Base-by-base conservation (phyloP, 1,284 basidiomycete genomes). In the Schizopora paradoxa region DNA sequence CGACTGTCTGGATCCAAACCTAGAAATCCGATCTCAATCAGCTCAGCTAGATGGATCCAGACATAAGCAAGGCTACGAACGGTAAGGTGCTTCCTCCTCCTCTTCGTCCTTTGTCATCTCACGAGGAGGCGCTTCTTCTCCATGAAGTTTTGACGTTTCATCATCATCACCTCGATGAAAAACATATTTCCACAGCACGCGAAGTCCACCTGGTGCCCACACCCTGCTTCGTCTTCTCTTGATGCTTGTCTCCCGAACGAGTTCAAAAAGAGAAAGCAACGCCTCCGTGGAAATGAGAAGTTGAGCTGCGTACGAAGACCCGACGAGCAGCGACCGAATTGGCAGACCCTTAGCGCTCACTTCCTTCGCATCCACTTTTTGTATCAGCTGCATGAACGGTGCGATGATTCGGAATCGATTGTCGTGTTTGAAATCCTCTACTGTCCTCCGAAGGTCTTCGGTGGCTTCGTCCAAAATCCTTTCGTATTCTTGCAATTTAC, bases 191-290 rank as follows among this genome's bases (percentile, higher is more conserved):
- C 68, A 67, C 0, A 77, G 54, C 42, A 64, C 59, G 46, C 77
- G 54, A 31, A 77, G 47, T 10, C 69, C 69, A 41, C 66, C 73
- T 19, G 77, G 77, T 22, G 67, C 69, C 77, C 76, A 79, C 36
- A 79, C 49, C 42, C 70, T 58, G 45, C 68, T 69, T 35, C 51
- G 51, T 39, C 53, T 59, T 6, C 74, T 61, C 49, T 70, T 70
- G 39, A 55, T 51, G 8, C 64, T 65, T 8, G 73, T 65, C 23
- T 56, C 52, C 29, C 66, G 62, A 23, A 83, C 62, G 14, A 57
- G 60, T 42, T 71, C 68, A 49, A 74, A 62, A 21, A 80, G 58
- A 2, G 61, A 53, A 32, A 77, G 61, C 41, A 77, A 58, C 14
- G 68, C 68, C 28, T 72, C 69, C 18, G 64, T 63, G 14, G 67